Percentiles rank a stretch among this genome's conserved stretches.
These are phyloP conservation scores for Desmodesmus armatus DNA, from an alignment of 139 green algal genomes.

Conservation along the genomic window DNA sequence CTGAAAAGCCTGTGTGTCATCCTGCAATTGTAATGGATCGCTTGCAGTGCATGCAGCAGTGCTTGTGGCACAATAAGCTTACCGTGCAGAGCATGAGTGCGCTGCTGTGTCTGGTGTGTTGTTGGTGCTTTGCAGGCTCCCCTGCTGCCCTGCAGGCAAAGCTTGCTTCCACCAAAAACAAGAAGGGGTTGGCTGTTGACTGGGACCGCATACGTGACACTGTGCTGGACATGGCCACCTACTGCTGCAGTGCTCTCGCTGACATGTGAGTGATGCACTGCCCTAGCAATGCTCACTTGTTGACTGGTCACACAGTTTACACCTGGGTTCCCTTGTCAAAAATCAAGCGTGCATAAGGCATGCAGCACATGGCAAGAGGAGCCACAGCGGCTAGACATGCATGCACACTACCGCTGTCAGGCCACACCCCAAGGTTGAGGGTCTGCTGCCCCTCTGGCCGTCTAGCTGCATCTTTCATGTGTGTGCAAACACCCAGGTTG, in stretches of 20 bases:
- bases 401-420: no score
- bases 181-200: no score
- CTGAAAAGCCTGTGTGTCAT: not conserved
- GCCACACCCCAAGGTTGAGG: no score
- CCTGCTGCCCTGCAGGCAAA: not conserved
- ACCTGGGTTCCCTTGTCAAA: not conserved
- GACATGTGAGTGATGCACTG: not conserved
- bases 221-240: slow-evolving; percentile 36
- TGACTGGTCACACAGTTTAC: not conserved
- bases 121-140: not conserved
- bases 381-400: no score
- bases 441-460: not conserved
- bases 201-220: not conserved
- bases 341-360: no score
- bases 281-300: not conserved
- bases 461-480: not conserved
- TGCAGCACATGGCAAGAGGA: no score
- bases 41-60: not conserved
- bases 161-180: slow-evolving; percentile 9
- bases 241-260: slow-evolving; percentile 22
- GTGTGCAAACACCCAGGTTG: not conserved
- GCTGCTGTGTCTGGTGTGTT: not conserved
- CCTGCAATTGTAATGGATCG: not conserved
- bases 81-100: not conserved
- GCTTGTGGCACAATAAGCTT: not conserved